Evolutionary conservation across 495 filamentous ascomycete species (phyloP).

Genomic region (Penicillium lividum): DNA sequence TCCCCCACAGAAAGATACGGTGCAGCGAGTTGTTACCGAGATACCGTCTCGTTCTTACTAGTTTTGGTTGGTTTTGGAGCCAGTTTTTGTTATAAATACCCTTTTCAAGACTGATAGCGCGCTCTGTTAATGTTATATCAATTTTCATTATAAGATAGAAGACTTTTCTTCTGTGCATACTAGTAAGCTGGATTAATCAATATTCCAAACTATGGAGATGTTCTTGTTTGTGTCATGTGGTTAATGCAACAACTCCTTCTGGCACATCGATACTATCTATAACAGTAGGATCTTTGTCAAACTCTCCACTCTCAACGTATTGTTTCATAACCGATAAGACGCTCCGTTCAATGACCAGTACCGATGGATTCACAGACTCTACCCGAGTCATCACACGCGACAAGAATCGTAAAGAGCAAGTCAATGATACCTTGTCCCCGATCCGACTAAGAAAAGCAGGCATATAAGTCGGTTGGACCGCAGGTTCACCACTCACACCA

Average conservation of each 20-base stretch:
- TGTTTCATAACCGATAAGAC: constrained; percentile 18
- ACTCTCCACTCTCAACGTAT: constrained; percentile 19
- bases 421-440: constrained; percentile 2
- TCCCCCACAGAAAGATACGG: constrained; percentile 8
- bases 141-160: not conserved
- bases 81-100: not conserved
- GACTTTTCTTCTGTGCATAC: too few relatives aligned
- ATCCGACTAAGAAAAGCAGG: constrained; percentile 30
- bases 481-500: constrained; percentile 27
- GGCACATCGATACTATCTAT: constrained; percentile 22
- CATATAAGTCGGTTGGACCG: constrained; percentile 39
- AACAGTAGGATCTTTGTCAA: constrained; percentile 19
- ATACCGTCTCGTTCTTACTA: not conserved
- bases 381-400: constrained; percentile 17
- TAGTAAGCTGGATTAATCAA: not conserved
- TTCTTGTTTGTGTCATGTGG: not conserved
- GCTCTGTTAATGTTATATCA: not conserved
- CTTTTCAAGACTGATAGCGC: not conserved
- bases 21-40: not conserved
- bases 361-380: constrained; percentile 9
- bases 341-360: constrained; percentile 22
- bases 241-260: constrained; percentile 13
- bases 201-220: not conserved
- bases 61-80: not conserved
- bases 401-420: constrained; percentile 12